Percentiles rank a stretch among this genome's conserved stretches.
Conservation (phyloP, 1,284 basidiomycete genomes). For the Trametes pubescens region DNA sequence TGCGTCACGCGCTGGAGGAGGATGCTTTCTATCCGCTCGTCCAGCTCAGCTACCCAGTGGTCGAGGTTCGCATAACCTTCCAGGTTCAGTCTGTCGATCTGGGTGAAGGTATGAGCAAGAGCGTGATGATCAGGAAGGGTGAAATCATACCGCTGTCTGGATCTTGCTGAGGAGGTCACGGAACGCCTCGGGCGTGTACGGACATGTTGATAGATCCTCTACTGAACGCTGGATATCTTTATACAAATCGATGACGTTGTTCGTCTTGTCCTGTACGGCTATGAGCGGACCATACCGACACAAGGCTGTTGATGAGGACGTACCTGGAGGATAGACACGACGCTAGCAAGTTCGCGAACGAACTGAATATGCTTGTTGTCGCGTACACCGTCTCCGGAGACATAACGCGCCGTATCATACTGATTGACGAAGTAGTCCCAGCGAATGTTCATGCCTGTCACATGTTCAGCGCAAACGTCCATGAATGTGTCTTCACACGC, state of each 20-base stretch:
- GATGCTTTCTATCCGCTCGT: conserved; percentile 86
- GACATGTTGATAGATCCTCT: conserved; percentile 88
- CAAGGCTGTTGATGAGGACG: conserved; percentile 20
- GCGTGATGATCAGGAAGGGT: not conserved
- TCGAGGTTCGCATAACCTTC: conserved; percentile 99
- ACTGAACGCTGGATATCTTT: conserved; percentile 86
- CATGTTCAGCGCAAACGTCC: not conserved
- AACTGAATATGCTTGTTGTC: conserved; percentile 93
- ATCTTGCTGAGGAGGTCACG: conserved; percentile 80
- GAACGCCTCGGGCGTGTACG: conserved; percentile 87
- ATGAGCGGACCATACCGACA: not conserved
- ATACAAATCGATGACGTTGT: conserved; percentile 91
- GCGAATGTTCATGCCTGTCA: conserved; percentile 85
- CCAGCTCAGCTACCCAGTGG: conserved; percentile 92
- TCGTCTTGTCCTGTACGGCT: conserved; percentile 85
- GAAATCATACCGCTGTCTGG: conserved; percentile 80
- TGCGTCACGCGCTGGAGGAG: conserved; percentile 81
- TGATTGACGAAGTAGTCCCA: conserved; percentile 98
- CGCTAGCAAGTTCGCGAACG: conserved; percentile 94
- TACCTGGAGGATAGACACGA: conserved; percentile 88
- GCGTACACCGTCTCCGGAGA: conserved; percentile 75
- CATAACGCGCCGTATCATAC: conserved; percentile 83
- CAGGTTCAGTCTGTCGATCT: conserved; percentile 94
- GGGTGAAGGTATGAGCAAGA: conserved; percentile 1
- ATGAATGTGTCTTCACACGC: not conserved